These are phyloP conservation scores for Crithidia fasciculata DNA, from an alignment of 208 protist genomes.

Conservation along the genomic window DNA sequence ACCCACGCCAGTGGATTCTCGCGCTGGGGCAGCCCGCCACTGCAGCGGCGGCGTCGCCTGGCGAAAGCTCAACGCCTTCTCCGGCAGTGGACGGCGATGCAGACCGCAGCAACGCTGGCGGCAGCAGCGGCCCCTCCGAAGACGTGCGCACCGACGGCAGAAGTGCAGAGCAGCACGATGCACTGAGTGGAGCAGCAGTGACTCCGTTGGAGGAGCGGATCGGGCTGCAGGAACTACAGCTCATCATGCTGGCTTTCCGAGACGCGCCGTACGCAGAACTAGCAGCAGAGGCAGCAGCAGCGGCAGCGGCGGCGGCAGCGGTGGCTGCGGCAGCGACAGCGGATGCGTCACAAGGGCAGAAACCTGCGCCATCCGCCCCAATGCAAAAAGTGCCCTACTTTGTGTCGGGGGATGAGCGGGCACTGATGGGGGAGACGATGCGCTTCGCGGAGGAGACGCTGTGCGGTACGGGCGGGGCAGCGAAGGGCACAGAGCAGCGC, in stretches of 20 bases:
- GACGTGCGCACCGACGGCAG: background rate
- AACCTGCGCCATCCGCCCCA: background rate
- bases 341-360: too few species aligned
- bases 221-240: conserved; percentile 49
- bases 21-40: conserved; percentile 27
- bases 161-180: background rate
- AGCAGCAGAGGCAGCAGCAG: too few species aligned
- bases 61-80: background rate
- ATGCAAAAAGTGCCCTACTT: conserved; percentile 2
- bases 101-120: background rate
- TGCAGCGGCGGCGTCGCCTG: too few species aligned
- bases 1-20: conserved; percentile 46
- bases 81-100: background rate
- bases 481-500: background rate
- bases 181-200: background rate
- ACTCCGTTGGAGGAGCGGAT: conserved; percentile 49
- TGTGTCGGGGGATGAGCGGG: background rate
- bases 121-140: too few species aligned
- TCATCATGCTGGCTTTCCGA: conserved; percentile 58
- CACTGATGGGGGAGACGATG: background rate
- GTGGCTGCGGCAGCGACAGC: too few species aligned
- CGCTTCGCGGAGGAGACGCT: conserved; percentile 21
- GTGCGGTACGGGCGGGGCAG: background rate
- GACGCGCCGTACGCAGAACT: background rate
- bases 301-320: too few species aligned